Evolutionary conservation across 768 basidiomycete species (phyloP).

Genomic region (Mycena vitilis): DNA sequence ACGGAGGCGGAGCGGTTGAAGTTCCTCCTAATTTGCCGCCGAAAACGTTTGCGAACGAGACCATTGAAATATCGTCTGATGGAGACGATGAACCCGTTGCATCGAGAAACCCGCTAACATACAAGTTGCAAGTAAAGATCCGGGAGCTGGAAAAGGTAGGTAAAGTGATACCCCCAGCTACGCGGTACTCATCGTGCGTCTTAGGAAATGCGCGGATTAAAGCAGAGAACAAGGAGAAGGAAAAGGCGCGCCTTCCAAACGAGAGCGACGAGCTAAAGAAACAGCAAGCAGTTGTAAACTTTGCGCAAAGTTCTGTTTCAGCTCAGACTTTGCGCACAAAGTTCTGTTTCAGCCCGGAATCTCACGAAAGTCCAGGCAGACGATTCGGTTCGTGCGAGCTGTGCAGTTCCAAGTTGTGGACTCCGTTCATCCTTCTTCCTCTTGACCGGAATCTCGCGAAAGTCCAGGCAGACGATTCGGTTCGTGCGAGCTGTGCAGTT

Average conservation of each 20-base stretch:
- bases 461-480: conserved; percentile 24
- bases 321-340: background rate
- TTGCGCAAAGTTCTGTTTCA: too few species aligned
- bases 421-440: conserved; percentile 21
- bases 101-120: background rate
- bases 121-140: conserved; percentile 25
- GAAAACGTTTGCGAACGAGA: background rate
- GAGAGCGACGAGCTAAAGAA: conserved; percentile 32
- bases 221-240: conserved; percentile 31
- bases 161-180: too few species aligned
- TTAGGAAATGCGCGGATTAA: conserved; percentile 27
- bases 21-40: too few species aligned
- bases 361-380: conserved; percentile 2
- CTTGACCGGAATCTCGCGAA: too few species aligned
- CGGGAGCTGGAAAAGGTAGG: conserved; percentile 24
- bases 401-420: conserved; percentile 31
- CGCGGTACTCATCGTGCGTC: background rate
- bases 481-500: conserved; percentile 32
- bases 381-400: conserved; percentile 32
- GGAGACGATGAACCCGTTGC: conserved; percentile 26
- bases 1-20: too few species aligned
- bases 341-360: background rate
- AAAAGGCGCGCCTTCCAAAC: conserved; percentile 22
- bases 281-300: conserved; percentile 17
- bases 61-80: conserved; percentile 33